A percentile compares a stretch with the other conserved stretches of the same genome.
Conservation (phyloP, 2,329 filamentous ascomycete genomes). For the Fusarium fracticaudum region DNA sequence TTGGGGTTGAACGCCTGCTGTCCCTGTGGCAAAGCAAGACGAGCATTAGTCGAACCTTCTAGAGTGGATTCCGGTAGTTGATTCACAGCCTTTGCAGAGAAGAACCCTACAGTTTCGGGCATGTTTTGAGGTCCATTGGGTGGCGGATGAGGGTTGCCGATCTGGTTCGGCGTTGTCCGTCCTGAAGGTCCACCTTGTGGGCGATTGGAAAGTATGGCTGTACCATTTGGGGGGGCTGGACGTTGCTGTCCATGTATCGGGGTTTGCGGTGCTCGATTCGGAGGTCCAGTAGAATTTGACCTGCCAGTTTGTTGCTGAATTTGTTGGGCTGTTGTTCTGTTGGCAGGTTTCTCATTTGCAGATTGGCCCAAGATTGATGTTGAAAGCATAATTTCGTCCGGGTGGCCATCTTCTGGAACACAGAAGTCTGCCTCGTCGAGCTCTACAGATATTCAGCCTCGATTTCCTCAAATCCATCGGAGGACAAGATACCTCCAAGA, state of each 20-base stretch:
- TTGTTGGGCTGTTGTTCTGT: slow-evolving; percentile 34
- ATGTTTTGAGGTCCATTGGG: slow-evolving; percentile 39
- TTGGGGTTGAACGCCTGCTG: slow-evolving; percentile 75
- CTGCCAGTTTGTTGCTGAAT: slow-evolving; percentile 37
- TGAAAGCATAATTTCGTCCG: slow-evolving; percentile 77
- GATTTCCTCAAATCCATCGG: slow-evolving; percentile 49
- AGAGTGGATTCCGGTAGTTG: slow-evolving; percentile 58
- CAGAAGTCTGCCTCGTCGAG: slow-evolving; percentile 83
- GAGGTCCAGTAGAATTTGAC: slow-evolving; percentile 25
- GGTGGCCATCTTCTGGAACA: slow-evolving; percentile 74
- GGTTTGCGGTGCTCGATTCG: slow-evolving; percentile 46
- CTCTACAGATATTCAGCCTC: slow-evolving; percentile 59
- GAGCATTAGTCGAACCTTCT: slow-evolving; percentile 52
- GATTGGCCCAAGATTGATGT: slow-evolving; percentile 33
- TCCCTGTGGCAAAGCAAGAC: slow-evolving; percentile 54
- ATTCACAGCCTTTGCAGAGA: slow-evolving; percentile 74
- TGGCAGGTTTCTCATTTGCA: slow-evolving; percentile 30
- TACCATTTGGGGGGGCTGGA: slow-evolving; percentile 29
- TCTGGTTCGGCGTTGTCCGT: slow-evolving; percentile 34
- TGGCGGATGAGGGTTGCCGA: slow-evolving; percentile 44
- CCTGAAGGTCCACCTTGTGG: slow-evolving; percentile 25
- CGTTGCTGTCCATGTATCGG: slow-evolving; percentile 45
- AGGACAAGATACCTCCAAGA: slow-evolving; percentile 57
- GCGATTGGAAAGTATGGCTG: slow-evolving; percentile 37
- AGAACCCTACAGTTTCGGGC: slow-evolving; percentile 68